A percentile compares a stretch with the other conserved stretches of the same genome.
These are phyloP conservation scores for Populus davidiana DNA, from an alignment of 345 rosid genomes.

Conservation along the genomic window DNA sequence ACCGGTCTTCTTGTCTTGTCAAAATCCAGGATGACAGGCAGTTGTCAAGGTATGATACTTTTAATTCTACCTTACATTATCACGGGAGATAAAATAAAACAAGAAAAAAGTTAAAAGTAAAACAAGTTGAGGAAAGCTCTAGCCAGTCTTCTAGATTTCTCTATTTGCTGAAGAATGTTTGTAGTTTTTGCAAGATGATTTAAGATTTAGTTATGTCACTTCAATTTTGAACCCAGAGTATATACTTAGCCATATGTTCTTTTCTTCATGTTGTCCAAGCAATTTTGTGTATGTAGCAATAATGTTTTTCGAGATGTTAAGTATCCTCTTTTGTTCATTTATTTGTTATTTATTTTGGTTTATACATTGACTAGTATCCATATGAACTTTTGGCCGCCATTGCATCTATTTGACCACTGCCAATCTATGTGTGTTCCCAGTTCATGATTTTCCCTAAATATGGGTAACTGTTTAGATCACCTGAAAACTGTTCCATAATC, in stretches of 20 bases:
- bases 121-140: not conserved
- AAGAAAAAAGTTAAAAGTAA: not conserved
- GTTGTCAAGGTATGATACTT: slow-evolving; percentile 52
- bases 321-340: not conserved
- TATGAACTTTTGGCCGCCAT: not conserved
- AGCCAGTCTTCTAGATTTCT: not conserved
- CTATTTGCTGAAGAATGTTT: not conserved
- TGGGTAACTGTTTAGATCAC: not conserved
- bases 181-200: not conserved
- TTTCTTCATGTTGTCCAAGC: too few species aligned
- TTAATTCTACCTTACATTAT: not conserved
- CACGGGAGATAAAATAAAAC: not conserved
- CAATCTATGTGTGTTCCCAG: not conserved
- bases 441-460: not conserved
- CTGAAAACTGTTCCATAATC: not conserved
- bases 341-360: not conserved
- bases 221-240: too few species aligned
- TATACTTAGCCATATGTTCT: too few species aligned
- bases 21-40: slow-evolving; percentile 73
- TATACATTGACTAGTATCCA: not conserved
- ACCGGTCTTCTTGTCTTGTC: slow-evolving; percentile 89
- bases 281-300: not conserved
- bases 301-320: not conserved
- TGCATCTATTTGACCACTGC: not conserved
- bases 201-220: not conserved